Percentiles rank a stretch among this genome's conserved stretches.
phyloP scores from a whole-genome alignment of 202 grass and related monocot genomes.

The Thinopyrum obtusiflorum region DNA sequence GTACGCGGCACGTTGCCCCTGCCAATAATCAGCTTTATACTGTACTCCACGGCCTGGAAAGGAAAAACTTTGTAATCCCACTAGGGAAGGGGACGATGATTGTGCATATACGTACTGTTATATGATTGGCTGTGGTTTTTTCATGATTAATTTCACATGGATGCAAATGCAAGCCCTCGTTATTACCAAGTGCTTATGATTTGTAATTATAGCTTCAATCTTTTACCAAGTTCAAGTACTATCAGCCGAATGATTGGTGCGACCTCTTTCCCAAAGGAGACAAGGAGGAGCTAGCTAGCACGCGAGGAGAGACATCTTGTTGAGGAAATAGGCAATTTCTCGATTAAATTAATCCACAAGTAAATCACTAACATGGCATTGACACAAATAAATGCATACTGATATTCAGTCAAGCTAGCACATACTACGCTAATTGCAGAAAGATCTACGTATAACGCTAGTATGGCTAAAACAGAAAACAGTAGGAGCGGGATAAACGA shows the following conservation, averaged over 20 bases:
- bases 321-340: too few species aligned
- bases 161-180: not conserved
- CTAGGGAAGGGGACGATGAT: not conserved
- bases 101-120: not conserved
- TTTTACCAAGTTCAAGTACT: not conserved
- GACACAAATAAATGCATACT: too few species aligned
- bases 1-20: not conserved
- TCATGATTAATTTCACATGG: not conserved
- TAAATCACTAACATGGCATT: too few species aligned
- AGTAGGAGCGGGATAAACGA: too few species aligned
- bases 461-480: too few species aligned
- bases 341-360: too few species aligned
- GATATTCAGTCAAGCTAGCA: too few species aligned
- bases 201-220: not conserved
- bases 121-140: not conserved
- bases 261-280: not conserved
- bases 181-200: not conserved
- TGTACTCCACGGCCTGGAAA: not conserved
- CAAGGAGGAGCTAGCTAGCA: not conserved
- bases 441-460: too few species aligned
- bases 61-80: not conserved
- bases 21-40: not conserved
- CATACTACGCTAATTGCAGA: too few species aligned
- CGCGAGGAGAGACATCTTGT: not conserved
- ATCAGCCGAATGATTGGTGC: not conserved